Percentiles rank a stretch among this genome's conserved stretches.
phyloP scores from a whole-genome alignment of 208 protist species.

The Angomonas ambiguus region DNA sequence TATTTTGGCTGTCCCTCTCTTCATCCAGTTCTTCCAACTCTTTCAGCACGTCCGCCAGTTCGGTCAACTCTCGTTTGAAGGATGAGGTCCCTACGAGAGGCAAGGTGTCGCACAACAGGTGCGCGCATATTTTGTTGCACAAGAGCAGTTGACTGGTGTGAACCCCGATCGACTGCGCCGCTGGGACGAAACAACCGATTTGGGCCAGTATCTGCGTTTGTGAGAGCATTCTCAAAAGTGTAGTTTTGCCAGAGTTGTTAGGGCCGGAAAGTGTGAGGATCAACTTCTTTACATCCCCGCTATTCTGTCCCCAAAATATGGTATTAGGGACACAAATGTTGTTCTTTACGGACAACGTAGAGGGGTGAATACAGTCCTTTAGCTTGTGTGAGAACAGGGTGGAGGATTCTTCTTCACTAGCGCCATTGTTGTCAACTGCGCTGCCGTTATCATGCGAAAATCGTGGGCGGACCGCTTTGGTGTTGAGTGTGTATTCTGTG shows the following conservation, averaged over 20 bases:
- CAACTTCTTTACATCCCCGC: slow-evolving; percentile 14
- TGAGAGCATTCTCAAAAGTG: slow-evolving; percentile 86
- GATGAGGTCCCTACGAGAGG: slow-evolving; percentile 55
- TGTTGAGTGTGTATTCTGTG: slow-evolving; percentile 40
- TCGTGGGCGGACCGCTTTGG: slow-evolving; percentile 44
- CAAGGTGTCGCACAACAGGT: slow-evolving; percentile 79
- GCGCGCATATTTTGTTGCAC: slow-evolving; percentile 64
- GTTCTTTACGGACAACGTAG: neutral
- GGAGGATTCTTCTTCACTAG: too few species aligned
- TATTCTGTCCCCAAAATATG: neutral
- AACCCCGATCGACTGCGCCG: neutral
- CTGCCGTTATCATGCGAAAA: slow-evolving; percentile 5
- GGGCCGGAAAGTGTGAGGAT: slow-evolving; percentile 89
- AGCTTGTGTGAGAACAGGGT: neutral
- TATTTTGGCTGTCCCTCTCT: slow-evolving; percentile 88
- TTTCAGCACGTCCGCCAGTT: slow-evolving; percentile 70
- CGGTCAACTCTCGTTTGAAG: slow-evolving; percentile 64
- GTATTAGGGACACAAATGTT: slow-evolving; percentile 8
- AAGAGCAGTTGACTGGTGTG: slow-evolving; percentile 38
- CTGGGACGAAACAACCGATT: slow-evolving; percentile 89
- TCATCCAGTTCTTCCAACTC: slow-evolving; percentile 6
- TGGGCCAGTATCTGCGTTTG: slow-evolving; percentile 90
- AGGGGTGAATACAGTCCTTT: neutral
- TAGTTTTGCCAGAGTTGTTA: slow-evolving; percentile 94
- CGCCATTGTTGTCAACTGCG: too few species aligned